phyloP scores from a whole-genome alignment of 2,329 filamentous ascomycete species.

The Phaeosphaeriaceae sp. region DNA sequence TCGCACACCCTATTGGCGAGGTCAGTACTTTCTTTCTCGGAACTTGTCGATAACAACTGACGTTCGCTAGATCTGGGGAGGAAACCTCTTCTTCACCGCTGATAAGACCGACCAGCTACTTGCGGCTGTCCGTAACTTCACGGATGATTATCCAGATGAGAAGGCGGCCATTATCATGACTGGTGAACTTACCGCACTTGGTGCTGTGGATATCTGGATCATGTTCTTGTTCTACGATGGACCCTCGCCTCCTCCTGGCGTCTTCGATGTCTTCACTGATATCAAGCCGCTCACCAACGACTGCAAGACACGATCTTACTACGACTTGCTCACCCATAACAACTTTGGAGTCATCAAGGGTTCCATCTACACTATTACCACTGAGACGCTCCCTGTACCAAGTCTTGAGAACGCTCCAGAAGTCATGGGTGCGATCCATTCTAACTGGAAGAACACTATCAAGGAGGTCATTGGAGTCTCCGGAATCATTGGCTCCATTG shows the following conservation, averaged over 20 bases:
- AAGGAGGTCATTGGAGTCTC: constrained; percentile 20
- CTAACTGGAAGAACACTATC: constrained; percentile 33
- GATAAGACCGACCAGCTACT: constrained; percentile 53
- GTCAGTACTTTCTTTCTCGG: constrained; percentile 22
- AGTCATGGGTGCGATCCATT: constrained; percentile 27
- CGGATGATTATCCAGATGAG: constrained; percentile 63
- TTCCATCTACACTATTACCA: constrained; percentile 38
- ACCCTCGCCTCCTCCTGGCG: constrained; percentile 57
- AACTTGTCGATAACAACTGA: neutral
- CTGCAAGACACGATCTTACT: constrained; percentile 57
- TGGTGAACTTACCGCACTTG: constrained; percentile 54
- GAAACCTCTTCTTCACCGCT: constrained; percentile 50
- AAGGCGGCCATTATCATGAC: constrained; percentile 68
- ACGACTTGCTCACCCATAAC: constrained; percentile 55
- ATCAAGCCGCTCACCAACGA: constrained; percentile 54
- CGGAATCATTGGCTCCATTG: constrained; percentile 34
- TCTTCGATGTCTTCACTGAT: constrained; percentile 64
- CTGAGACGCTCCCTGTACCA: constrained; percentile 34
- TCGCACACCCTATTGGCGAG: constrained; percentile 31
- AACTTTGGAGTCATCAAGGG: constrained; percentile 46
- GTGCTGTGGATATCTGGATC: constrained; percentile 62
- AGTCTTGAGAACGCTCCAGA: constrained; percentile 22
- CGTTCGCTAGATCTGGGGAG: constrained; percentile 52
- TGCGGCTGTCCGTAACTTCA: constrained; percentile 60
- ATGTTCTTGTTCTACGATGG: constrained; percentile 71